phyloP scores from a whole-genome alignment of 2,329 filamentous ascomycete species.

The Remersonia thermophila region DNA sequence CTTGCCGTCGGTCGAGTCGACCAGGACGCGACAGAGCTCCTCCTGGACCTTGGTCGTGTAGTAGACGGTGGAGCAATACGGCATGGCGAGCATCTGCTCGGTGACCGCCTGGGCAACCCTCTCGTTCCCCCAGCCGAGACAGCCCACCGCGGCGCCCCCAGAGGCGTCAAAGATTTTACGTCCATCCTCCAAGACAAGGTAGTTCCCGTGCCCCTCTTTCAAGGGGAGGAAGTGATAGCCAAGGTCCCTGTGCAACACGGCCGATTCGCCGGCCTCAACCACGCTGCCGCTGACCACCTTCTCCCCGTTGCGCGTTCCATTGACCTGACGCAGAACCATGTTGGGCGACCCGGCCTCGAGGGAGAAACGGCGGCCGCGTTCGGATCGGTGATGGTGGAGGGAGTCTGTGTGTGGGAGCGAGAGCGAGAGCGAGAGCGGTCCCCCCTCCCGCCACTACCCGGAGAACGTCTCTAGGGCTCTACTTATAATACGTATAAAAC shows the following conservation, averaged over 20 bases:
- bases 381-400: too few relatives aligned
- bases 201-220: slow-evolving; percentile 25
- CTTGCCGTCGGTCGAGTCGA: slow-evolving; percentile 25
- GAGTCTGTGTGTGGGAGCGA: too few relatives aligned
- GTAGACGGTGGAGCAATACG: slow-evolving; percentile 32
- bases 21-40: slow-evolving; percentile 26
- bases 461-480: too few relatives aligned
- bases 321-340: slow-evolving; percentile 15
- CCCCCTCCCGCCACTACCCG: too few relatives aligned
- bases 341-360: background rate
- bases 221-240: slow-evolving; percentile 22
- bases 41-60: slow-evolving; percentile 30
- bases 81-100: slow-evolving; percentile 27
- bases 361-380: too few relatives aligned
- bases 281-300: background rate
- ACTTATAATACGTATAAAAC: too few relatives aligned
- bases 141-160: slow-evolving; percentile 34
- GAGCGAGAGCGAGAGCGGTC: background rate
- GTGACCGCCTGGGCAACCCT: slow-evolving; percentile 29
- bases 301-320: slow-evolving; percentile 1
- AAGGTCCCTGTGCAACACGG: slow-evolving; percentile 29
- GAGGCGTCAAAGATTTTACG: slow-evolving; percentile 31
- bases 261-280: slow-evolving; percentile 17
- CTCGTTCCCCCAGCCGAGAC: slow-evolving; percentile 32
- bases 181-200: slow-evolving; percentile 29